Base-by-base conservation (phyloP, 2,329 filamentous ascomycete genomes). In the Tolypocladium tropicale region DNA sequence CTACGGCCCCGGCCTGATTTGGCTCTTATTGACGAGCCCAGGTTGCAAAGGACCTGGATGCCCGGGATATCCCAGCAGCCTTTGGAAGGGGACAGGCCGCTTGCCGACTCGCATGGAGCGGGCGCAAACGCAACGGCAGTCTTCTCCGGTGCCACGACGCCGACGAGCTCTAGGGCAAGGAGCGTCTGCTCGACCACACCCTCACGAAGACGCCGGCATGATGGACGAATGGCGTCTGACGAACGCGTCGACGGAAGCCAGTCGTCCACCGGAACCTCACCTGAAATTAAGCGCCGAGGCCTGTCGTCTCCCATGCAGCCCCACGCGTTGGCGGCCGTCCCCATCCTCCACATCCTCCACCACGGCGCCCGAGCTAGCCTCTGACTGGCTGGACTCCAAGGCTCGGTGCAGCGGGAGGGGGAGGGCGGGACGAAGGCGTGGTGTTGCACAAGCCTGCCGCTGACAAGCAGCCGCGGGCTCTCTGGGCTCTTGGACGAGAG, bases 221-320 rank as follows among this genome's bases (percentile, higher is more conserved):
- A 30, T 56, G 43, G 57, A 56, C 58, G 53, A 61, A 60, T 61
- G 70, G n/a, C n/a, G n/a, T n/a, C n/a, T n/a, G n/a, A 12, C 18
- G 12, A 21, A 18, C 12, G 28, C 46, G 25, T n/a, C 10, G 65
- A 68, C 66, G 67, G 69, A 73, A 72, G 72, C 68, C 71, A 74
- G 68, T 61, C 23, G 63, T 61, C 60, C 72, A 55, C 32, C 43
- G 52, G n/a, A 46, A 52, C 30, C n/a, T 49, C 67, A 67, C 69
- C 62, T 68, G 66, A 68, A 66, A 71, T 49, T 82, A 82, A 82
- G 79, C 80, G 80, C 80, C 77, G 74, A 76, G 69, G 73, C 74
- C 75, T 79, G 76, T 76, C 73, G 68, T 64, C 66, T 69, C 70
- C 68, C 70, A 73, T 78, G 77, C 77, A 77, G 73, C 71, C 73